A percentile compares a stretch with the other conserved stretches of the same genome.
Evolutionary conservation across 2,329 filamentous ascomycete genomes (phyloP).

Genomic region (Cercospora sp.): DNA sequence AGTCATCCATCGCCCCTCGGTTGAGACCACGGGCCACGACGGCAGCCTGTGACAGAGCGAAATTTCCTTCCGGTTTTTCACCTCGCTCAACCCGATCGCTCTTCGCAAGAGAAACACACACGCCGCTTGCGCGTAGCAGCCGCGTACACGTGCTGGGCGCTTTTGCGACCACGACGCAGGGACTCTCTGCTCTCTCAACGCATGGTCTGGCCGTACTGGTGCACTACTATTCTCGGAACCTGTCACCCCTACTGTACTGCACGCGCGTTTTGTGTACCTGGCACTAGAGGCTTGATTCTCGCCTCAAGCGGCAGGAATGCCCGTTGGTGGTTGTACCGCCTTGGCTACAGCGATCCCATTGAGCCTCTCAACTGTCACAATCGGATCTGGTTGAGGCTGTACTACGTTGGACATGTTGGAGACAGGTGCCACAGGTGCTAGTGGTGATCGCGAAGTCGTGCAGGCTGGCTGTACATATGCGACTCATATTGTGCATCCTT

Average conservation of each 20-base stretch:
- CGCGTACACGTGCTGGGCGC: background rate
- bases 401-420: background rate
- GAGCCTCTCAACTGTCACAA: background rate
- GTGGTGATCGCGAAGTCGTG: background rate
- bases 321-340: background rate
- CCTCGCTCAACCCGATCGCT: constrained; percentile 2
- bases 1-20: constrained; percentile 2
- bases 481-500: background rate
- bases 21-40: background rate
- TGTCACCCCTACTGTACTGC: background rate
- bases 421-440: background rate
- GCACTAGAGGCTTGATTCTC: constrained; percentile 7
- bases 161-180: background rate
- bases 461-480: background rate
- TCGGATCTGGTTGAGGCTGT: background rate
- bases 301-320: background rate
- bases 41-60: constrained; percentile 1
- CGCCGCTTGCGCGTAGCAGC: too few relatives aligned
- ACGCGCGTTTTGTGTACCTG: background rate
- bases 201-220: background rate
- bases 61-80: constrained; percentile 4
- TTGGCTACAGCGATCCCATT: background rate
- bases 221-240: background rate
- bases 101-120: background rate
- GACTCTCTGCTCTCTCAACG: background rate